Conservation (phyloP, 2,329 filamentous ascomycete species). For the Cladosporium sp. region DNA sequence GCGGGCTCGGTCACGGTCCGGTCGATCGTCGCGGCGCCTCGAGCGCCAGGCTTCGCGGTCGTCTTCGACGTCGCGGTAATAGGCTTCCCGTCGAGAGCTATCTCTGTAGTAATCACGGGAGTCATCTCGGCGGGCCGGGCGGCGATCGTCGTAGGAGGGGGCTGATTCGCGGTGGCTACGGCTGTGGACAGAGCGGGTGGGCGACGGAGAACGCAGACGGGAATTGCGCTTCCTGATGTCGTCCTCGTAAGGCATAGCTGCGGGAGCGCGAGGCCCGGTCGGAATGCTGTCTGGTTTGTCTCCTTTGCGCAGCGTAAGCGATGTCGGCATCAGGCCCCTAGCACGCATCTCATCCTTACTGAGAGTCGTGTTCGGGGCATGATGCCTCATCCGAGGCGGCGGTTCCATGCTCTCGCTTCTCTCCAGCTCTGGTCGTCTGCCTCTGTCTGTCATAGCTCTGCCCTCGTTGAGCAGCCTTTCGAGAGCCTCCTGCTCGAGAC, state of each 20-base stretch:
- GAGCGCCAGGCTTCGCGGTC: constrained; percentile 30
- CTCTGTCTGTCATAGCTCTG: constrained; percentile 48
- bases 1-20: constrained; percentile 18
- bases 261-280: neutral
- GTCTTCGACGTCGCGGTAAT: constrained; percentile 28
- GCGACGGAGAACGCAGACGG: constrained; percentile 24
- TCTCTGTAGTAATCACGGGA: constrained; percentile 9
- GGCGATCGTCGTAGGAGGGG: constrained; percentile 18
- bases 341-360: constrained; percentile 26
- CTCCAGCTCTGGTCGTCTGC: constrained; percentile 46
- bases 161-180: constrained; percentile 22
- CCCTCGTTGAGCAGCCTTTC: constrained; percentile 50
- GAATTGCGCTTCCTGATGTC: constrained; percentile 16
- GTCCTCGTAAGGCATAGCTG: constrained; percentile 15
- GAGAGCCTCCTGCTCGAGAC: constrained; percentile 50
- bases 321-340: constrained; percentile 28
- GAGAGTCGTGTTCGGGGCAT: constrained; percentile 18
- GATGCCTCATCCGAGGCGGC: constrained; percentile 32
- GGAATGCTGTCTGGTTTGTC: constrained; percentile 16
- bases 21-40: constrained; percentile 18
- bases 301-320: constrained; percentile 26
- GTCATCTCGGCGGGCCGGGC: constrained; percentile 12
- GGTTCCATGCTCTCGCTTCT: constrained; percentile 35
- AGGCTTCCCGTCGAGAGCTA: constrained; percentile 15
- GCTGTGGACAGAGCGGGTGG: constrained; percentile 21